Evolutionary conservation across 1,139 yeast species (phyloP).

Genomic region (Eremothecium cymbalariae): DNA sequence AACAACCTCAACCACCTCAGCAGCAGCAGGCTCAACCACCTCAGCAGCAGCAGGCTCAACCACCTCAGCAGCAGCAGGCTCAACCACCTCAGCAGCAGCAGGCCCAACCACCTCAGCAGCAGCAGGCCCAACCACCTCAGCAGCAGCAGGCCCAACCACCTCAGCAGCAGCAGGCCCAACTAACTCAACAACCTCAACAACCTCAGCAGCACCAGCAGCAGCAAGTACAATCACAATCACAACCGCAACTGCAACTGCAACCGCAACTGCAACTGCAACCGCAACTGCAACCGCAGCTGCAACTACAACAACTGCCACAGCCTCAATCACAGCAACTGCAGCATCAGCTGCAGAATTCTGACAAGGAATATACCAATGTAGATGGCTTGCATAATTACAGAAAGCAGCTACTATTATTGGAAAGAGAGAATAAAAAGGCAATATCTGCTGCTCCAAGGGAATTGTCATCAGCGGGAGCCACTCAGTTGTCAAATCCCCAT

Average conservation of each 20-base stretch:
- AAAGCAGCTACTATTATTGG: slow-evolving; percentile 63
- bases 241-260: slow-evolving; percentile 20
- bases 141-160: slow-evolving; percentile 27
- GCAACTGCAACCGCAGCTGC: slow-evolving; percentile 22
- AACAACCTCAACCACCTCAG: not conserved
- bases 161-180: slow-evolving; percentile 28
- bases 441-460: slow-evolving; percentile 9
- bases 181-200: slow-evolving; percentile 16
- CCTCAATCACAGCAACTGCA: slow-evolving; percentile 10
- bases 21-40: not conserved
- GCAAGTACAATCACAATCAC: slow-evolving; percentile 10
- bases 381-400: slow-evolving; percentile 62
- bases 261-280: slow-evolving; percentile 21
- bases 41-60: not conserved
- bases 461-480: slow-evolving; percentile 9
- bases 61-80: not conserved
- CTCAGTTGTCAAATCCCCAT: slow-evolving; percentile 6
- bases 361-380: slow-evolving; percentile 16
- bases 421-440: slow-evolving; percentile 53
- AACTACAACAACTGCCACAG: slow-evolving; percentile 9
- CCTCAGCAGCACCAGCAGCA: slow-evolving; percentile 14
- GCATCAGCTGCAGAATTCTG: slow-evolving; percentile 12
- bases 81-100: not conserved
- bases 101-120: not conserved
- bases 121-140: slow-evolving; percentile 8